Base-by-base conservation (phyloP, 768 basidiomycete species). In the Hypholoma fasciculare region DNA sequence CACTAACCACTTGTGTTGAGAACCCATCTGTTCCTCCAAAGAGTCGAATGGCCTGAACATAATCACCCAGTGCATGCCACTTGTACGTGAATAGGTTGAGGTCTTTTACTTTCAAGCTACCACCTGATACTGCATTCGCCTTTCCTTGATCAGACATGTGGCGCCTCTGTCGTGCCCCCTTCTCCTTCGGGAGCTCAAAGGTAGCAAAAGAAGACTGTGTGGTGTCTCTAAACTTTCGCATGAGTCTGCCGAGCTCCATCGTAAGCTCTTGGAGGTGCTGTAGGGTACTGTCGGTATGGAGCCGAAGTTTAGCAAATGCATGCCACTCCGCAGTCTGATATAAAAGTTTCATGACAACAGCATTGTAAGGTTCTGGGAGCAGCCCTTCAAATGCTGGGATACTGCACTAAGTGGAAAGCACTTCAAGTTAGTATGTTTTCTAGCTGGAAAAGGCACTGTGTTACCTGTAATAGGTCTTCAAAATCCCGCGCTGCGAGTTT, bases 361-460 rank as follows among this genome's bases (percentile, higher is more conserved):
- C 17, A 26, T 64, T 53, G n/a, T 75, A 63, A 1, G 53, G 52
- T 4, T 67, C 54, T 1, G 62, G 67, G 0, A 79, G 59, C 0
- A 79, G 64, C 1, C 71, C 74, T n/a, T 78, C 71, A 26, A 77
- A 76, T 0, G 60, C 70, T 0, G 77, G 77, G 1, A 78, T 69
- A 3, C 66, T 59, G 55, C 72, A 75, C 76, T 77, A 36, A n/a
- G n/a, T n/a, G n/a, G n/a, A n/a, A n/a, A n/a, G n/a, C n/a, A n/a
- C 19, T 44, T 13, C n/a, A n/a, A n/a, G 14, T 17, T n/a, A n/a
- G 43, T 44, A 8, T 44, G 19, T 7, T 7, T 8, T n/a, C 14
- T 9, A 19, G 19, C 8, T 6, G 14, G 11, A 36, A 14, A 30
- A 50, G 14, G 26, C 30, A 7, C 26, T 16, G 14, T 2, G 14